A percentile compares a stretch with the other conserved stretches of the same genome.
phyloP scores from a whole-genome alignment of 257 asterid species.

The Solanum chmielewskii region DNA sequence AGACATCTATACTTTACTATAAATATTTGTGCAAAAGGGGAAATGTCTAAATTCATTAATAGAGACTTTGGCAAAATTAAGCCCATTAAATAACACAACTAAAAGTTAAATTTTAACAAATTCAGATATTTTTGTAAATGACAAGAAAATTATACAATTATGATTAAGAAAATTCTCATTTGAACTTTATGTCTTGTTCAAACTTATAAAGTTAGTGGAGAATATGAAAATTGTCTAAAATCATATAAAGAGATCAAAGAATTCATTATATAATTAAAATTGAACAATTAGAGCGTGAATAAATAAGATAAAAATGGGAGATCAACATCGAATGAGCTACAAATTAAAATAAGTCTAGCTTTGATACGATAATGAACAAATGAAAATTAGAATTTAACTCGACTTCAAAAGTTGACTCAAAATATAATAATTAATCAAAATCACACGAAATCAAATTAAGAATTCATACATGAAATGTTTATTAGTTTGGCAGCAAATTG shows the following conservation, averaged over 20 bases:
- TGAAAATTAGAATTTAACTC: too few relatives aligned
- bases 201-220: neutral
- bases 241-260: neutral
- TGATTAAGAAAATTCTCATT: neutral
- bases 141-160: neutral
- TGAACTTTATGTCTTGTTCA: neutral
- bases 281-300: neutral
- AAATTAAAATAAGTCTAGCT: neutral
- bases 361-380: too few relatives aligned
- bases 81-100: neutral
- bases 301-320: neutral
- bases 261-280: accelerated
- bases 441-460: neutral
- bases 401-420: too few relatives aligned
- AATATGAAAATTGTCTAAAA: neutral
- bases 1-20: neutral
- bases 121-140: neutral
- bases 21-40: neutral
- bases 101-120: neutral
- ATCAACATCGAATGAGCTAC: neutral
- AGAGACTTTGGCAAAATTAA: neutral
- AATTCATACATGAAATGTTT: neutral
- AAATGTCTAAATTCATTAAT: neutral
- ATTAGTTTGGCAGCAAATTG: neutral
- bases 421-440: too few relatives aligned